Evolutionary conservation across 306 rosid genomes (phyloP).

Genomic region (Hylodesmum podocarpum): DNA sequence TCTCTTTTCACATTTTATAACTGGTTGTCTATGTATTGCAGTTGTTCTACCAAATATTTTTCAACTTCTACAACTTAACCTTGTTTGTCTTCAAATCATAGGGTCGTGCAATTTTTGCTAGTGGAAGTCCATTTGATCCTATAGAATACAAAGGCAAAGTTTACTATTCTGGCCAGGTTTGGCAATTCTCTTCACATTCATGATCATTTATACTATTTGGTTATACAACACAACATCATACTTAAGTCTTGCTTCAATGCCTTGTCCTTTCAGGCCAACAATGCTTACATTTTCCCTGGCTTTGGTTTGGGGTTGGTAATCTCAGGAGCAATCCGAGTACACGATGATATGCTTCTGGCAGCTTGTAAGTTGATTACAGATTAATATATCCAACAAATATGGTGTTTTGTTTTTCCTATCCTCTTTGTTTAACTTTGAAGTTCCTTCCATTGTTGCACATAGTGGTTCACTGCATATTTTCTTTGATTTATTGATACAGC

Average conservation of each 20-base stretch:
- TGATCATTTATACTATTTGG: not conserved
- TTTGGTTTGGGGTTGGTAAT: constrained; percentile 14
- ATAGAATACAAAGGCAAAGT: constrained; percentile 55
- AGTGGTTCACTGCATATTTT: not conserved
- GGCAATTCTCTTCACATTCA: not conserved
- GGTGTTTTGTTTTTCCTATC: not conserved
- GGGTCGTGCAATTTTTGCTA: constrained; percentile 18
- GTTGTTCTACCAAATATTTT: too few species aligned
- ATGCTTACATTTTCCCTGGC: constrained; percentile 16
- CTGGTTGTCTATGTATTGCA: too few species aligned
- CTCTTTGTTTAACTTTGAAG: not conserved
- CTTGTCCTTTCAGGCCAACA: not conserved
- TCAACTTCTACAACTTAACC: not conserved
- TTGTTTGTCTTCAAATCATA: not conserved
- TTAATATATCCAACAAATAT: not conserved
- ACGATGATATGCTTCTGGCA: constrained; percentile 8
- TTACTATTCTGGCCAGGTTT: constrained; percentile 76
- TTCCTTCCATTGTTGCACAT: not conserved
- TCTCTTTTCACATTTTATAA: too few species aligned
- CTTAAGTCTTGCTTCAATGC: not conserved
- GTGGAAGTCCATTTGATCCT: constrained; percentile 16
- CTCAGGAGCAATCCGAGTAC: constrained; percentile 13
- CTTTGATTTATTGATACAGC: constrained; percentile 38
- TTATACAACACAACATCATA: not conserved
- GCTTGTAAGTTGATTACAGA: not conserved